Evolutionary conservation across 192 early-diverging fungal genomes (phyloP), one percentile per base, ranked within the genome.

Genomic region (Backusella morwellensis): DNA sequence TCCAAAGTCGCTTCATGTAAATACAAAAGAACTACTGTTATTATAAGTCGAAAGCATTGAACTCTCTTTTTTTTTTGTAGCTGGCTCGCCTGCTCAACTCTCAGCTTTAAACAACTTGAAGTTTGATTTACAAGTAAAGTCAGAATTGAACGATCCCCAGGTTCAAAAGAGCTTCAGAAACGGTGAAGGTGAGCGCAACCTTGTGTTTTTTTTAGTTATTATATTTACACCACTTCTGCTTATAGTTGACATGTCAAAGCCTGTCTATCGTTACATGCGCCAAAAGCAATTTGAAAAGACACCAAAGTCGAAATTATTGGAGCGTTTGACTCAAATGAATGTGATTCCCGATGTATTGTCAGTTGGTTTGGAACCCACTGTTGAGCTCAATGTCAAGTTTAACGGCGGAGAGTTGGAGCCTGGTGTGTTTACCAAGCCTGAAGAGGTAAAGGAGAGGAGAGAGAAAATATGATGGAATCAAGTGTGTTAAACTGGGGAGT

Each of bases 291-390:
- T 91, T 82, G 76, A 79, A 19, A 85, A 86, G 19, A 80, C 85
- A 74, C 88, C 86, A 29, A 82, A 88, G 21, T 78, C 78, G 70
- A 83, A 88, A 47, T 78, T 92, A 75, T 85, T 91, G 85, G 89
- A 94, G 80, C 88, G 93, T 59, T 70, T 91, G 42, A 82, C 88
- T 50, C 92, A 93, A 78, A 94, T 94, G 93, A 90, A 84, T 82
- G 92, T 94, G 50, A 80, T 91, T 36, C 93, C 93, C 5, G 93
- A 94, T 82, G 67, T 93, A n/a, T 81, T 94, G 19, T 50, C 68
- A 32, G 86, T 87, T 32, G 78, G 83, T 17, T 83, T 90, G 34
- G 78, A 84, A 7, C 87, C 88, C 21, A 75, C 80, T 3, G 73
- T 86, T 14, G 79, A 88, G 26, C 76, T 89, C 29, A 70, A 83